Conservation (phyloP, 2,329 filamentous ascomycete genomes). For the Conoideocrella luteorostrata region DNA sequence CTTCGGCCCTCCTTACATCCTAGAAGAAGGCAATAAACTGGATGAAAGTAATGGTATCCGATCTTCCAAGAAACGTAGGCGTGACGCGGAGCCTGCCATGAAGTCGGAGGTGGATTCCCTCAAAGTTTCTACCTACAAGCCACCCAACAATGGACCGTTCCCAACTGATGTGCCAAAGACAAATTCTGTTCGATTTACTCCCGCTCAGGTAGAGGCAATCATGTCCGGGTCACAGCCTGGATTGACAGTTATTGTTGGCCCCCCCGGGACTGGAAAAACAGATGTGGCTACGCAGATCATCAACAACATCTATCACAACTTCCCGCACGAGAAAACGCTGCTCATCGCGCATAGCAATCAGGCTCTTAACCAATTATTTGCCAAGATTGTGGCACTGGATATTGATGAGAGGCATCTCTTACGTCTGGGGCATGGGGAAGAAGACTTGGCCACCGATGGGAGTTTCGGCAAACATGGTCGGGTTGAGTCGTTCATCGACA, state of each 20-base stretch:
- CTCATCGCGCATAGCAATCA: slow-evolving; percentile 97
- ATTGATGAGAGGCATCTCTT: slow-evolving; percentile 93
- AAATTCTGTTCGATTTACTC: slow-evolving; percentile 83
- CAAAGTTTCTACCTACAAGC: slow-evolving; percentile 83
- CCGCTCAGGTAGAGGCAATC: slow-evolving; percentile 86
- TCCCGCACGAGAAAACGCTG: slow-evolving; percentile 83
- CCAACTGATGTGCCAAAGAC: slow-evolving; percentile 74
- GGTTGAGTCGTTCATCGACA: slow-evolving; percentile 91
- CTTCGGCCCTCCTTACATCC: slow-evolving; percentile 81
- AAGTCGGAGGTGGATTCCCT: slow-evolving; percentile 60
- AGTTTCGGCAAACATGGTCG: slow-evolving; percentile 92
- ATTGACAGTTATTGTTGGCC: slow-evolving; percentile 87
- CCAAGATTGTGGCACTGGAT: slow-evolving; percentile 93
- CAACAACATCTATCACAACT: slow-evolving; percentile 98
- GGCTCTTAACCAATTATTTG: slow-evolving; percentile 92
- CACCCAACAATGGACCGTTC: slow-evolving; percentile 84
- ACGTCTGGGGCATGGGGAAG: slow-evolving; percentile 88
- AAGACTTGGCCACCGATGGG: slow-evolving; percentile 78
- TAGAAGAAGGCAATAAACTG: slow-evolving; percentile 58
- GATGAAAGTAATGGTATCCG: slow-evolving; percentile 46
- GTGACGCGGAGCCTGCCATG: slow-evolving; percentile 64
- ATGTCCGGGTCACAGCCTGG: slow-evolving; percentile 91
- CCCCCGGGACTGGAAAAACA: slow-evolving; percentile 97
- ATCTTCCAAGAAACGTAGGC: slow-evolving; percentile 78
- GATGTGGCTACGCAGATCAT: slow-evolving; percentile 98